Evolutionary conservation across 2,329 filamentous ascomycete genomes (phyloP), one percentile per base, ranked within the genome.

Genomic region (Fusarium illudens): DNA sequence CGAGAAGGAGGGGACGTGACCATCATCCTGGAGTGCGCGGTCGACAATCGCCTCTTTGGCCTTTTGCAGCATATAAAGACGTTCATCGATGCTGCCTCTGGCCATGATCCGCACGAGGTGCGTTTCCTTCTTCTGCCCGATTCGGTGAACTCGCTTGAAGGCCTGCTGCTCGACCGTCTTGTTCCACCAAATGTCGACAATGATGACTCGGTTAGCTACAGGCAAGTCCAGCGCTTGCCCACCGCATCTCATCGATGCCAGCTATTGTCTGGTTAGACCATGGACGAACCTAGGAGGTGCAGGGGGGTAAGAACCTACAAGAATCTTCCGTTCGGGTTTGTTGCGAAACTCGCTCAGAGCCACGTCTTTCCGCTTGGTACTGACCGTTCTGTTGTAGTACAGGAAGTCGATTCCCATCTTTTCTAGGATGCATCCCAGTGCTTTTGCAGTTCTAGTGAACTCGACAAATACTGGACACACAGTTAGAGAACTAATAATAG

Each of bases 181-280:
- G 59, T 92, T 92, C 87, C 87, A 93, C 86, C 86, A 89, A 0
- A 81, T 77, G 30, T 89, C 86, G 0, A 86, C 53, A 0, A 85
- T 77, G 19, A 89, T 86, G 20, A 87, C 84, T 4, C 86, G 82
- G 49, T 86, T 87, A 1, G 82, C 83, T 3, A 64, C 75, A 0
- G 73, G 78, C 0, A 85, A 60, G 37, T 84, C 84, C 53, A 81
- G 79, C 25, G 76, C 78, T 12, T 80, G 76, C 0, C 77, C 77
- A 1, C 80, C 79, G 13, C 75, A 77, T 15, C 63, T 72, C 32
- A 83, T 62, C 0, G 78, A 77, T 0, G 76, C 63, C 4, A 84
- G 58, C 79, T 83, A 32, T 6, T 9, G 2, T 1, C 3, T 10
- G 6, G 53, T 64, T n/a, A 68, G 62, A 37, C 27, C 1, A 13